These are phyloP conservation scores for Aspergillus eucalypticola DNA, from an alignment of 2,329 filamentous ascomycete species.

Conservation along the genomic window DNA sequence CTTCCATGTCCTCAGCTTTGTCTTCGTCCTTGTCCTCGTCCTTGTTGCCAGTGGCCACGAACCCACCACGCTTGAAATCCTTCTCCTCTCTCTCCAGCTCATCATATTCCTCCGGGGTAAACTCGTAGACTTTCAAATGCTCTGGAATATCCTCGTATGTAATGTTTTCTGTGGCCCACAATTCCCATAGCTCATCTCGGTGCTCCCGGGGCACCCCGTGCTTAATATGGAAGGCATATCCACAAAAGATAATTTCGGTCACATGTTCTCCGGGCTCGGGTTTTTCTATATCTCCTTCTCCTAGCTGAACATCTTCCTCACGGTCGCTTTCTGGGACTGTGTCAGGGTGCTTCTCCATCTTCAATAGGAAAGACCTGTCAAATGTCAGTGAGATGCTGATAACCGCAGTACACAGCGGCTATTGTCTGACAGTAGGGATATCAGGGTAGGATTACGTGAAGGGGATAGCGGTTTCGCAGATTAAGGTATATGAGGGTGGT, in stretches of 20 bases:
- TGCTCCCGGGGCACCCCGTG: neutral
- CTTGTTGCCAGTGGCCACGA: too few species aligned
- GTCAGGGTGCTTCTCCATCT: neutral
- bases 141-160: neutral
- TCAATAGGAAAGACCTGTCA: neutral
- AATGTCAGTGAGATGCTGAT: fast-evolving
- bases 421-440: neutral
- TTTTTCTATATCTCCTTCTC: neutral
- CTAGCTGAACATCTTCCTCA: neutral
- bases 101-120: neutral
- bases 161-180: neutral
- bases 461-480: neutral
- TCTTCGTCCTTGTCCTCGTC: too few species aligned
- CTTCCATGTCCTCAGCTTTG: too few species aligned
- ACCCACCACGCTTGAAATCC: neutral
- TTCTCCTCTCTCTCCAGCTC: neutral
- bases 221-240: neutral
- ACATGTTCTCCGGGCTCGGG: too few species aligned
- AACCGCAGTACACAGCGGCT: neutral
- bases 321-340: neutral
- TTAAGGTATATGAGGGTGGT: neutral
- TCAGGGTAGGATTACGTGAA: neutral
- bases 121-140: neutral
- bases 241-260: neutral
- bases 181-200: neutral